phyloP scores from a whole-genome alignment of 805 yeast genomes.

The Kluyveromyces starmeri region DNA sequence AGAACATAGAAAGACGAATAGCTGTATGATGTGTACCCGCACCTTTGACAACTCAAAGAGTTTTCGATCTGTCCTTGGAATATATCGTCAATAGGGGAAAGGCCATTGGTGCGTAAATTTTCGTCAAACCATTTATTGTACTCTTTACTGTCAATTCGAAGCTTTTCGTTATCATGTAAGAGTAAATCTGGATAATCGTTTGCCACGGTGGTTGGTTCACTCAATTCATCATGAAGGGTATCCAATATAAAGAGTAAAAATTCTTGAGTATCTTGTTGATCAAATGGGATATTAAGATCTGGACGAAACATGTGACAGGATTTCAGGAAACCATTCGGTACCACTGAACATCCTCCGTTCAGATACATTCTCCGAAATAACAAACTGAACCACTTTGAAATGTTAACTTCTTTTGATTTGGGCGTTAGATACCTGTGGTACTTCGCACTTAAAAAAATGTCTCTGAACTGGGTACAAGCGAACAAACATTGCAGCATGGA shows the following conservation, averaged over 20 bases:
- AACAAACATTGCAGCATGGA: constrained; percentile 64
- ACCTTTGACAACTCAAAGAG: constrained; percentile 50
- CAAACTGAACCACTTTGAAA: constrained; percentile 44
- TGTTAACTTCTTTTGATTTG: constrained; percentile 18
- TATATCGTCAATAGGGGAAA: constrained; percentile 54
- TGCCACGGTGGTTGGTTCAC: constrained; percentile 31
- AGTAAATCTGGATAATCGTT: constrained; percentile 33
- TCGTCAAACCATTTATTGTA: constrained; percentile 55
- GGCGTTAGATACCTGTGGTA: constrained; percentile 36
- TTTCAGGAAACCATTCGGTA: constrained; percentile 56
- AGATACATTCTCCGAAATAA: constrained; percentile 49
- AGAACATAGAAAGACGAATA: constrained; percentile 55
- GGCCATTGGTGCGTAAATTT: constrained; percentile 45
- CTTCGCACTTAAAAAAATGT: constrained; percentile 38
- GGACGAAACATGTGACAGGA: constrained; percentile 47
- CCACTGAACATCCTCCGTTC: constrained; percentile 52
- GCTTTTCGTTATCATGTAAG: constrained; percentile 25
- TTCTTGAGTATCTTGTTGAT: constrained; percentile 79
- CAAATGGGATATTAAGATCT: constrained; percentile 58
- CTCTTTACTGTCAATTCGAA: constrained; percentile 33
- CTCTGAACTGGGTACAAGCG: constrained; percentile 42
- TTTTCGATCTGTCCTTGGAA: constrained; percentile 72
- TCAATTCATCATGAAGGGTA: constrained; percentile 58
- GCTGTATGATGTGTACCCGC: constrained; percentile 51
- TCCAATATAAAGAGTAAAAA: constrained; percentile 59